phyloP scores from a whole-genome alignment of 768 basidiomycete genomes.

The Suillus discolor region DNA sequence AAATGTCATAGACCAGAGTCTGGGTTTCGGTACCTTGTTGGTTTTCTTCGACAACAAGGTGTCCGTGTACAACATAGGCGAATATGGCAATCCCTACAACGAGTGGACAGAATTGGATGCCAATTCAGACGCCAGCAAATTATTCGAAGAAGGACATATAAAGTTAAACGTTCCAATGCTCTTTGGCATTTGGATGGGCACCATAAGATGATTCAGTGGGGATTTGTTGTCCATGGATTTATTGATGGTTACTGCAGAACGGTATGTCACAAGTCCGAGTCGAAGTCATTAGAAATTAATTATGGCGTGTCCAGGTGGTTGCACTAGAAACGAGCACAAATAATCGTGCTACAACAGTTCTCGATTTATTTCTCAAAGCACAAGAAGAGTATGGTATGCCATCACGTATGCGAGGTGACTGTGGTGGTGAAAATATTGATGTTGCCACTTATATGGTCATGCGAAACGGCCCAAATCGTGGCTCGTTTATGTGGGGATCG shows the following conservation, averaged over 20 bases:
- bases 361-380: constrained; percentile 24
- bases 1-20: constrained; percentile 17
- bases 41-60: constrained; percentile 16
- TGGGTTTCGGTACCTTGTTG: constrained; percentile 21
- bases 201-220: constrained; percentile 28
- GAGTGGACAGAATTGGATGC: constrained; percentile 13
- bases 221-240: constrained; percentile 26
- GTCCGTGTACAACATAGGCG: constrained; percentile 17
- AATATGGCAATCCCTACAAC: constrained; percentile 12
- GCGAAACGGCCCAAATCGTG: constrained; percentile 21
- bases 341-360: constrained; percentile 29
- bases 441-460: constrained; percentile 31
- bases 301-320: constrained; percentile 17
- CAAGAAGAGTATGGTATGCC: constrained; percentile 19
- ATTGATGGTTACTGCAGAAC: constrained; percentile 33
- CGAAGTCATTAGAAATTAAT: no score
- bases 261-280: constrained; percentile 17
- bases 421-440: constrained; percentile 32
- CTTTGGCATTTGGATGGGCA: constrained; percentile 29
- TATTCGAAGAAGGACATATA: constrained; percentile 13
- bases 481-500: constrained; percentile 33
- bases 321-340: constrained; percentile 25
- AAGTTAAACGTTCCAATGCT: constrained; percentile 14
- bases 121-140: not conserved
- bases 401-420: constrained; percentile 28